Conservation (phyloP, 2,329 filamentous ascomycete species). For the Venturia oleaginea region DNA sequence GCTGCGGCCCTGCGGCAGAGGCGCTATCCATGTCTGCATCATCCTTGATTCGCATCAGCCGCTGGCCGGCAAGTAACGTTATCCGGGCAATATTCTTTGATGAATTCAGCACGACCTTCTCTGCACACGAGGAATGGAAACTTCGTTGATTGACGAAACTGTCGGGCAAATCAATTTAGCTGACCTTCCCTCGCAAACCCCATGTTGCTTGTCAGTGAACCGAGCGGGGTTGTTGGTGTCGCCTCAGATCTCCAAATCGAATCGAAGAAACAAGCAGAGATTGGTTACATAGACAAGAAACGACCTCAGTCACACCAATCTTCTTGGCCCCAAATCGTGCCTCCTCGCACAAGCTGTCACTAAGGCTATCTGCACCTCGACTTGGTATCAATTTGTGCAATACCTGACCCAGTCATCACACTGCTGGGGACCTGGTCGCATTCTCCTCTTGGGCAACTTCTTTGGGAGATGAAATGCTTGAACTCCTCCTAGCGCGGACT, state of each 20-base stretch:
- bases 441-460: background rate
- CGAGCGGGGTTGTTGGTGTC: background rate
- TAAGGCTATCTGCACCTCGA: background rate
- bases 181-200: background rate
- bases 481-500: background rate
- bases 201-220: background rate
- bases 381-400: background rate
- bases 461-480: background rate
- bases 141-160: background rate
- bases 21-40: background rate
- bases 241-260: background rate
- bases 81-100: background rate
- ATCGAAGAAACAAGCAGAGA: background rate
- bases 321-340: background rate
- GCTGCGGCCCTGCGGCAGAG: background rate
- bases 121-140: background rate
- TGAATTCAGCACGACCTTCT: background rate
- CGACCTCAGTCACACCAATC: background rate
- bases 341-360: background rate
- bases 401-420: background rate
- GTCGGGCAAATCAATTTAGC: background rate
- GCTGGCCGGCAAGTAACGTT: background rate
- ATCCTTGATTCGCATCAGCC: slow-evolving; percentile 2
- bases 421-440: background rate
- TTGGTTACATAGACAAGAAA: background rate